Evolutionary conservation across 1,284 basidiomycete genomes (phyloP).

Genomic region (Veloporphyrellus conicus): DNA sequence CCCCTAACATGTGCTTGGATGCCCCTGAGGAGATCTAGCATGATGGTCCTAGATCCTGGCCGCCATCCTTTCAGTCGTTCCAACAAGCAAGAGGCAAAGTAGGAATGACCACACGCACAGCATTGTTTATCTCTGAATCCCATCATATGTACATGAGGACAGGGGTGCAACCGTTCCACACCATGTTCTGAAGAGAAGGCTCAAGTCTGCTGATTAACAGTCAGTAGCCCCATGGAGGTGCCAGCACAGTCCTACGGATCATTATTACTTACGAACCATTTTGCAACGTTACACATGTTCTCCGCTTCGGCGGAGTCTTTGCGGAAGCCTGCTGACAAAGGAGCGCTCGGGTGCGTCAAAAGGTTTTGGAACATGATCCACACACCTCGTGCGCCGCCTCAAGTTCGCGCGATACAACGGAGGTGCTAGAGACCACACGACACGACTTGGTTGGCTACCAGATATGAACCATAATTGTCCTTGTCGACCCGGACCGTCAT

Average conservation of each 20-base stretch:
- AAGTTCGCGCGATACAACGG: constrained; percentile 1
- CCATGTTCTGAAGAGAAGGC: not conserved
- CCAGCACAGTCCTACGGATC: not conserved
- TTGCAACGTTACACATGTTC: not conserved
- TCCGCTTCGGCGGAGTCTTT: not conserved
- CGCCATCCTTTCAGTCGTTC: not conserved
- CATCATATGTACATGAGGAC: constrained; percentile 2
- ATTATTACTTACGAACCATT: not conserved
- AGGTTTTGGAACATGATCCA: not conserved
- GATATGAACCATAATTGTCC: not conserved
- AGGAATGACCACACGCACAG: constrained; percentile 3
- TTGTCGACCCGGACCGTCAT: not conserved
- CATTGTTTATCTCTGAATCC: not conserved
- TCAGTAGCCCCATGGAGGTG: not conserved
- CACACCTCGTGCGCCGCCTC: not conserved
- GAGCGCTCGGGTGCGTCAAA: not conserved
- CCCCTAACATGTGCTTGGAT: not conserved
- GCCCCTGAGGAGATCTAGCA: too few relatives aligned
- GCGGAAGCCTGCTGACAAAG: not conserved
- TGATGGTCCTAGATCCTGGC: not conserved
- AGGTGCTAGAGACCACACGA: not conserved
- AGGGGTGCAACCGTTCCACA: not conserved
- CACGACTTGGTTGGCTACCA: not conserved
- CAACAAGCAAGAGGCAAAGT: not conserved
- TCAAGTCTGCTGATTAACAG: not conserved